Base-by-base conservation (phyloP, 495 filamentous ascomycete genomes). In the Neurospora pannonica region DNA sequence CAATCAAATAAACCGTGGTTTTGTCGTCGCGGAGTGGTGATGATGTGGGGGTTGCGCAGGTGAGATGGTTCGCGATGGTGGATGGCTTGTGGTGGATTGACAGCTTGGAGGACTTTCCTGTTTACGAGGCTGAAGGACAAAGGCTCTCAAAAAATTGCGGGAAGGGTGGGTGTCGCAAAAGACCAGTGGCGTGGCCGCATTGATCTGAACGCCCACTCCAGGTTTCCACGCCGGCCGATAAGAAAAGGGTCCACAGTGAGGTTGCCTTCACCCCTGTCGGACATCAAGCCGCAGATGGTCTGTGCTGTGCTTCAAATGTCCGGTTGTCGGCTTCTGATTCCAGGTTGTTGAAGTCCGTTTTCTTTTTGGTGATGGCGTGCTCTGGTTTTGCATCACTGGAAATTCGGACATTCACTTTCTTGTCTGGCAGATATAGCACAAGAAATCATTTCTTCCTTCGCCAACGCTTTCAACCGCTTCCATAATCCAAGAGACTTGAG, bases 101-200 rank as follows among this genome's bases (percentile, higher is more conserved):
- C 67, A 73, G 39, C 70, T 42, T 70, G 17, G 69, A 24, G 43
- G 72, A 74, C 71, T 79, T 78, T 46, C 74, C 38, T 38, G 70
- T 42, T 72, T 75, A 60, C 71, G 31, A 70, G 69, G 71, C 71
- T 75, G 74, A 75, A 74, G 62, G 70, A 70, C 62, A 38, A 74
- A 60, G 62, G 70, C 43, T 75, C 75, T 71, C 72, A 76, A 75
- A 78, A 74, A 81, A 75, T 72, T 74, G 71, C 48, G 72, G 76
- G 70, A 67, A 60, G 36, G 71, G 67, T 31, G 31, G 54, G 38
- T 42, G 72, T 73, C 31, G 39, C 21, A 17, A 70, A 17, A 9
- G 28, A 21, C 11, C 48, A 40, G 71, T 69, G 71, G 60, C 38
- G 60, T 73, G 54, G 54, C 28, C 54, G 54, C 54, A 67, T 67